Evolutionary conservation across 1,284 basidiomycete species (phyloP).

Genomic region (Pyrrhoderma lamaoense): DNA sequence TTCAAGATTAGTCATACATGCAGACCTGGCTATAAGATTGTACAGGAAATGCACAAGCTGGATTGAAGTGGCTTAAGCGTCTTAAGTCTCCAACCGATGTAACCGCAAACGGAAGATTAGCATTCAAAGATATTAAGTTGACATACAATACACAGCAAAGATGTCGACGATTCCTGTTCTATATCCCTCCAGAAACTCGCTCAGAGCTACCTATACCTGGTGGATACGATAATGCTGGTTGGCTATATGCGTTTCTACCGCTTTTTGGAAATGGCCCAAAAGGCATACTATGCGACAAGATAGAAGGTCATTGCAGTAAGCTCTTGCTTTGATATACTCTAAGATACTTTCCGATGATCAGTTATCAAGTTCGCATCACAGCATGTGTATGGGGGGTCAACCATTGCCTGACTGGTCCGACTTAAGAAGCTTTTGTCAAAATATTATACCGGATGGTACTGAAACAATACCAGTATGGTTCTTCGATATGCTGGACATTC

Average conservation of each 20-base stretch:
- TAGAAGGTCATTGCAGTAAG: conserved; percentile 16
- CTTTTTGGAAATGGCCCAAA: conserved; percentile 6
- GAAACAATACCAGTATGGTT: conserved; percentile 13
- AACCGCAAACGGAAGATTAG: neutral
- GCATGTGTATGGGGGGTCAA: conserved; percentile 8
- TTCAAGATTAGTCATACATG: neutral
- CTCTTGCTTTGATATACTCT: neutral
- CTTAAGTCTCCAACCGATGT: neutral
- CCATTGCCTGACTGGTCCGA: conserved; percentile 8
- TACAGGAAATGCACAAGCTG: conserved; percentile 18
- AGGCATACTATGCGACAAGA: conserved; percentile 6
- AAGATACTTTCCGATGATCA: neutral
- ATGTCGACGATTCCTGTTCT: conserved; percentile 6
- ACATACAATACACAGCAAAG: conserved; percentile 12
- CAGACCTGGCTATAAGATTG: too few species aligned
- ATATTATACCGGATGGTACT: neutral
- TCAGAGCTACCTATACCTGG: conserved; percentile 12
- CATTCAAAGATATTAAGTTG: conserved; percentile 9
- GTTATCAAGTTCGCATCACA: conserved; percentile 10
- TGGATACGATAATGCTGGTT: conserved; percentile 12
- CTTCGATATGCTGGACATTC: conserved; percentile 4
- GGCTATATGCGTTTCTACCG: conserved; percentile 15
- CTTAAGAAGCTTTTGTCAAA: conserved; percentile 9
- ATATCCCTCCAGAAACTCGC: conserved; percentile 12
- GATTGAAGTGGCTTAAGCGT: conserved; percentile 15